Conservation (phyloP, 192 early-diverging fungal species). For the Podila verticillata region DNA sequence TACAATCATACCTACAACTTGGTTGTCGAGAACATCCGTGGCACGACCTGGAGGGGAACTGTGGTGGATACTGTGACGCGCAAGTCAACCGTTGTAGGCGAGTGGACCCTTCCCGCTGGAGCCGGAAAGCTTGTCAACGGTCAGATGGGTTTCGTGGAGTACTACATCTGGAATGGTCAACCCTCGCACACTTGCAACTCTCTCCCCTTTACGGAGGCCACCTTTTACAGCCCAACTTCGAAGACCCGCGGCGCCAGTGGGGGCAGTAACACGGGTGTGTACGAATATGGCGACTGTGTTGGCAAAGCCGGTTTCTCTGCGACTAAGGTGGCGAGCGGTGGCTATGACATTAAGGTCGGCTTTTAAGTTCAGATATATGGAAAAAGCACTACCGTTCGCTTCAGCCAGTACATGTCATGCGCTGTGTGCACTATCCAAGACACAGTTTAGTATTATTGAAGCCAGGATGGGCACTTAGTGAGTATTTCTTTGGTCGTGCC, state of each 20-base stretch:
- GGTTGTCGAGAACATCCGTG: not conserved
- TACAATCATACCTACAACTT: constrained; percentile 3
- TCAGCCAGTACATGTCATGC: too few relatives aligned
- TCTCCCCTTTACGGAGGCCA: not conserved
- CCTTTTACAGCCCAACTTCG: not conserved
- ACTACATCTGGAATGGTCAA: constrained; percentile 3
- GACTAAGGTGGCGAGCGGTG: too few relatives aligned
- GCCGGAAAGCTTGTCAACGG: not conserved
- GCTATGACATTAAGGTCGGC: too few relatives aligned
- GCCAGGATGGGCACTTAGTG: too few relatives aligned
- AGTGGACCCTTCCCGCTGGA: not conserved
- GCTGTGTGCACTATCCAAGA: too few relatives aligned
- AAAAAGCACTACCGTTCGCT: too few relatives aligned
- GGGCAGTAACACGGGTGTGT: not conserved
- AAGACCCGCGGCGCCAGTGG: constrained; percentile 3
- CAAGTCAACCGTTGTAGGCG: not conserved
- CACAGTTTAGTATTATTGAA: too few relatives aligned
- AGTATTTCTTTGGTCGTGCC: too few relatives aligned
- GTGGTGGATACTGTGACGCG: constrained; percentile 1
- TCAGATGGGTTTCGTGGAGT: not conserved
- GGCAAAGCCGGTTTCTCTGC: too few relatives aligned
- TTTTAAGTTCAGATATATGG: too few relatives aligned
- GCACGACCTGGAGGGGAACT: constrained; percentile 2
- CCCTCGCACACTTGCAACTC: not conserved
- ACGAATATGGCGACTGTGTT: not conserved